Evolutionary conservation across 257 asterid genomes (phyloP).

Genomic region (Scutellaria barbata): DNA sequence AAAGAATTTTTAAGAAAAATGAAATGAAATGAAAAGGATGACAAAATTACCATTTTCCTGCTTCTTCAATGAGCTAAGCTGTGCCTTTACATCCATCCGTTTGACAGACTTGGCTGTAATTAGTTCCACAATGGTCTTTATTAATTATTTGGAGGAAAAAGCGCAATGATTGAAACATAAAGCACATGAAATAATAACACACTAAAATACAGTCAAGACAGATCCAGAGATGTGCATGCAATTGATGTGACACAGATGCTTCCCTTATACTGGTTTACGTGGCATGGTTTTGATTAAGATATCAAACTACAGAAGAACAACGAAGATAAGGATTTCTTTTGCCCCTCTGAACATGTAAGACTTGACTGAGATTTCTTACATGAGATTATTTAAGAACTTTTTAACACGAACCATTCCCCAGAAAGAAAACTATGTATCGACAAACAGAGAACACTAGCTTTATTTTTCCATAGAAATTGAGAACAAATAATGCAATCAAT

Average conservation of each 20-base stretch:
- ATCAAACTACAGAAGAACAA: background rate
- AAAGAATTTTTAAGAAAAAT: background rate
- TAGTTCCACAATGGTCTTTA: slow-evolving; percentile 15
- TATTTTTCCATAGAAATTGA: background rate
- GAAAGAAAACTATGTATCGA: background rate
- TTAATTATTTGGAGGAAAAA: background rate
- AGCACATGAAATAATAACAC: background rate
- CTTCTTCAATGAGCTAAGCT: slow-evolving; percentile 39
- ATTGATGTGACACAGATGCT: slow-evolving; percentile 12
- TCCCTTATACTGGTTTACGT: background rate
- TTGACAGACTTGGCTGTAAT: slow-evolving; percentile 61
- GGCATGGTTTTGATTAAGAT: background rate
- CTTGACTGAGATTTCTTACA: background rate
- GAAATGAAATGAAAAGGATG: slow-evolving; percentile 5
- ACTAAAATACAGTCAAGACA: slow-evolving; percentile 12
- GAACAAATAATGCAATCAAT: slow-evolving; percentile 12
- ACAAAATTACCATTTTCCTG: slow-evolving; percentile 52
- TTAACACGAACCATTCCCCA: background rate
- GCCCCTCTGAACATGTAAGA: background rate
- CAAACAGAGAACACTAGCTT: background rate
- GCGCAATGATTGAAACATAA: slow-evolving; percentile 4
- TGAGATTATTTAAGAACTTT: slow-evolving; percentile 1
- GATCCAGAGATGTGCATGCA: slow-evolving; percentile 1
- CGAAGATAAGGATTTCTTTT: background rate
- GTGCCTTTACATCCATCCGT: slow-evolving; percentile 48